Conservation (phyloP, 2,329 filamentous ascomycete genomes). For the Pseudocercospora pini-densiflorae region DNA sequence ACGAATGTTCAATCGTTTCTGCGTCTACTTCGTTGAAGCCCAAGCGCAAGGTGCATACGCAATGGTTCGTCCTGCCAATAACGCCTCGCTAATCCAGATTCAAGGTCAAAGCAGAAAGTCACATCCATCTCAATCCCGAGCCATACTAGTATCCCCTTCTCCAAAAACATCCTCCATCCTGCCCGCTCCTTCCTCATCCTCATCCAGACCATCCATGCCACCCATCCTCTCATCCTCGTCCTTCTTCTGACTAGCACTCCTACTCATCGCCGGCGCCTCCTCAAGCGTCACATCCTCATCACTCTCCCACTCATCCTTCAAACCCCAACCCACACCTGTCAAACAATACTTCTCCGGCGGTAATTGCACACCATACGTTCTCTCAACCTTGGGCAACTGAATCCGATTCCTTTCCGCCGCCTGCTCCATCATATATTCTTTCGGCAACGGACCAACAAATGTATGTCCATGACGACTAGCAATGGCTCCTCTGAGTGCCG, state of each 20-base stretch:
- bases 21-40: too few relatives aligned
- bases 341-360: slow-evolving; percentile 67
- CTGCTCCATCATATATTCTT: slow-evolving; percentile 78
- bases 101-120: too few relatives aligned
- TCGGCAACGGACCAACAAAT: slow-evolving; percentile 67
- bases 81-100: too few relatives aligned
- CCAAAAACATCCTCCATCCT: slow-evolving; percentile 53
- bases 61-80: neutral
- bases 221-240: slow-evolving; percentile 40
- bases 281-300: slow-evolving; percentile 43
- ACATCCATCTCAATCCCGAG: slow-evolving; percentile 34
- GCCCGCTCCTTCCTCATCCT: slow-evolving; percentile 42
- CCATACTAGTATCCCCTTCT: slow-evolving; percentile 40
- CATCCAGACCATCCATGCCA: slow-evolving; percentile 49
- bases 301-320: slow-evolving; percentile 63
- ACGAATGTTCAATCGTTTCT: too few relatives aligned
- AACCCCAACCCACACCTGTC: slow-evolving; percentile 60
- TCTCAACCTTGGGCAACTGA: slow-evolving; percentile 61
- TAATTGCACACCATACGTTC: slow-evolving; percentile 62
- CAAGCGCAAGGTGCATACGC: too few relatives aligned
- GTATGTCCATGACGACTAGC: slow-evolving; percentile 70
- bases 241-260: slow-evolving; percentile 32
- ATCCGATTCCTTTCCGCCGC: slow-evolving; percentile 72
- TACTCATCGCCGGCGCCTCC: slow-evolving; percentile 41
- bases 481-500: slow-evolving; percentile 74